Evolutionary conservation across 176 grass and related monocot species (phyloP).

Genomic region (Bolboschoenus planiculmis): DNA sequence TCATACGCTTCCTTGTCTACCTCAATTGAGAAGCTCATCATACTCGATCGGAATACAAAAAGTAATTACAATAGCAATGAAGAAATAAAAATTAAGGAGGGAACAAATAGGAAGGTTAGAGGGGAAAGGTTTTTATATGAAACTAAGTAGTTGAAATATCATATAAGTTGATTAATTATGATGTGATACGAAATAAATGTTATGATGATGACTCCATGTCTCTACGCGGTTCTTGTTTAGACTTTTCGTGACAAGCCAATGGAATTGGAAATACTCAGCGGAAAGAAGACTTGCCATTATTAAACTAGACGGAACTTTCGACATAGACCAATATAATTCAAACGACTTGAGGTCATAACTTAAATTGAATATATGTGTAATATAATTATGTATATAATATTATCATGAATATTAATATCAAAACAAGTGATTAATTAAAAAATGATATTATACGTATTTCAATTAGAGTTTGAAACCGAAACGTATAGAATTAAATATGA

Average conservation of each 20-base stretch:
- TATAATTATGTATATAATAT: too few relatives aligned
- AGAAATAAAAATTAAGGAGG: not conserved
- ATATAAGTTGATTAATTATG: not conserved
- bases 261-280: too few relatives aligned
- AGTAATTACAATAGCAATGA: not conserved
- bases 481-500: too few relatives aligned
- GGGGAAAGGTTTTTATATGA: not conserved
- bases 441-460: too few relatives aligned
- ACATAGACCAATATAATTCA: too few relatives aligned
- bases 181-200: not conserved
- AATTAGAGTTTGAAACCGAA: too few relatives aligned
- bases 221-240: not conserved
- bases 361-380: too few relatives aligned
- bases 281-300: too few relatives aligned
- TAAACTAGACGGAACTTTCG: too few relatives aligned
- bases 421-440: too few relatives aligned
- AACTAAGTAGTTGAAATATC: not conserved
- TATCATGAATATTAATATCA: too few relatives aligned
- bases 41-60: not conserved
- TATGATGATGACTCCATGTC: not conserved
- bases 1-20: slow-evolving; percentile 13
- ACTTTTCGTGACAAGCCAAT: not conserved
- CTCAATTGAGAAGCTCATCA: slow-evolving; percentile 6
- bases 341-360: too few relatives aligned
- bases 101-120: not conserved